These are phyloP conservation scores for Vitrella brassicaformis DNA, from an alignment of 73 alveolate species.

Conservation along the genomic window DNA sequence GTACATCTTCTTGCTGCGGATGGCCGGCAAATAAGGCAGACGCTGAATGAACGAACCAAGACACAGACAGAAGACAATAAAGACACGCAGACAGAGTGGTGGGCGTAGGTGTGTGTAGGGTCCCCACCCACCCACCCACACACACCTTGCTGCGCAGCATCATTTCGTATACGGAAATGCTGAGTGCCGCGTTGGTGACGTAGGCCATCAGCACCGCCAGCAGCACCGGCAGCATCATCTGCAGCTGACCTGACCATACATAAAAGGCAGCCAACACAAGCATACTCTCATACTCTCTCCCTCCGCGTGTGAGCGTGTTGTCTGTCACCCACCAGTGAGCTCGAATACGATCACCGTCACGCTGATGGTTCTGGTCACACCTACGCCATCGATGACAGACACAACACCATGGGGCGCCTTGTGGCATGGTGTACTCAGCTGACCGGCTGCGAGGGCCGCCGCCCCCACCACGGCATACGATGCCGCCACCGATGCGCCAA, in stretches of 20 bases:
- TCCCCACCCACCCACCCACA: no score
- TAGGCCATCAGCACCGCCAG: not conserved
- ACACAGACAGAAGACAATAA: not conserved
- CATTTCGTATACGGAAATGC: not conserved
- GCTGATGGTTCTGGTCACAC: slow-evolving; percentile 76
- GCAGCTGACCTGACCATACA: not conserved
- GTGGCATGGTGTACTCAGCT: slow-evolving; percentile 1
- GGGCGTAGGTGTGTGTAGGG: no score
- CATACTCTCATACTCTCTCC: no score
- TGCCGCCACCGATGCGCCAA: slow-evolving; percentile 35
- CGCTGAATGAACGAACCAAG: not conserved
- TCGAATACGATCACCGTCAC: slow-evolving; percentile 81
- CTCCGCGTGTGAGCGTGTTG: no score
- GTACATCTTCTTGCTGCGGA: not conserved
- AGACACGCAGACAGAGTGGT: no score
- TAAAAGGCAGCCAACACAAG: no score
- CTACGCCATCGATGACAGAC: no score
- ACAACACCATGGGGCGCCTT: no score
- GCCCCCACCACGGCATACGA: slow-evolving; percentile 73
- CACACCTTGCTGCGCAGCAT: not conserved
- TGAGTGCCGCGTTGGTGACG: not conserved
- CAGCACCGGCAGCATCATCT: not conserved
- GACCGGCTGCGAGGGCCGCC: slow-evolving; percentile 62
- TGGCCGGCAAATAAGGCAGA: not conserved
- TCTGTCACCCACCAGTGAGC: slow-evolving; percentile 68